Conservation (phyloP, 805 yeast species). For the Metschnikowia drakensbergensis region DNA sequence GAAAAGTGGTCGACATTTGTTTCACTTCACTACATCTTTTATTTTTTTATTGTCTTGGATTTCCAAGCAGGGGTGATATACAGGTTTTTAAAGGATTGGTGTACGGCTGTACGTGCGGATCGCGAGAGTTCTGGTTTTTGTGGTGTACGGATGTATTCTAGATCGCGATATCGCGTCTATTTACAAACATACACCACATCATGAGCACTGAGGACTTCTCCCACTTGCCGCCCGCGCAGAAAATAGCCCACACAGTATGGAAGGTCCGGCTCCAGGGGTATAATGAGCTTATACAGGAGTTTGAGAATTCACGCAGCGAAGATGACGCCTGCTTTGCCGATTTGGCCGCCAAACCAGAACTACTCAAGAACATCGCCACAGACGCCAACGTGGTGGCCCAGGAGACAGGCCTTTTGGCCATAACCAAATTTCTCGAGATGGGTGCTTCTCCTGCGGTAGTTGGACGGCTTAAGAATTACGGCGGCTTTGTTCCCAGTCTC, state of each 20-base stretch:
- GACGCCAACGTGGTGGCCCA: constrained; percentile 92
- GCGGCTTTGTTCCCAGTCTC: constrained; percentile 45
- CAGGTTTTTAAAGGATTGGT: neutral
- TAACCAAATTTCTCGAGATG: constrained; percentile 51
- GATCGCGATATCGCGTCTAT: constrained; percentile 7
- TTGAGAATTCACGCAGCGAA: constrained; percentile 52
- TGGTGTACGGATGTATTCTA: neutral
- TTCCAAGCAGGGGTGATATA: neutral
- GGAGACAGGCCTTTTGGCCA: constrained; percentile 66
- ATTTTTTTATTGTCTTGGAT: too few species aligned
- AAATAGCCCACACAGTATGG: constrained; percentile 57
- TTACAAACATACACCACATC: constrained; percentile 8
- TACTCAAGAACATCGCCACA: constrained; percentile 54
- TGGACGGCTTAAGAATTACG: constrained; percentile 34
- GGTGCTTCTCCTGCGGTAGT: constrained; percentile 47
- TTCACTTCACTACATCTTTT: too few species aligned
- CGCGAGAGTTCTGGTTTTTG: neutral
- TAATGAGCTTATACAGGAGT: constrained; percentile 54
- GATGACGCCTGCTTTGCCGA: constrained; percentile 52
- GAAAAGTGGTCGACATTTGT: too few species aligned
- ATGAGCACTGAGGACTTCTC: constrained; percentile 52
- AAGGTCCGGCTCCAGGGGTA: constrained; percentile 81
- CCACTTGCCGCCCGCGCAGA: constrained; percentile 59
- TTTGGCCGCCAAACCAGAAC: constrained; percentile 50
- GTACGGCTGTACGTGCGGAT: neutral